A percentile compares a stretch with the other conserved stretches of the same genome.
phyloP scores from a whole-genome alignment of 805 yeast genomes.

The Sugiyamaella lignohabitans region DNA sequence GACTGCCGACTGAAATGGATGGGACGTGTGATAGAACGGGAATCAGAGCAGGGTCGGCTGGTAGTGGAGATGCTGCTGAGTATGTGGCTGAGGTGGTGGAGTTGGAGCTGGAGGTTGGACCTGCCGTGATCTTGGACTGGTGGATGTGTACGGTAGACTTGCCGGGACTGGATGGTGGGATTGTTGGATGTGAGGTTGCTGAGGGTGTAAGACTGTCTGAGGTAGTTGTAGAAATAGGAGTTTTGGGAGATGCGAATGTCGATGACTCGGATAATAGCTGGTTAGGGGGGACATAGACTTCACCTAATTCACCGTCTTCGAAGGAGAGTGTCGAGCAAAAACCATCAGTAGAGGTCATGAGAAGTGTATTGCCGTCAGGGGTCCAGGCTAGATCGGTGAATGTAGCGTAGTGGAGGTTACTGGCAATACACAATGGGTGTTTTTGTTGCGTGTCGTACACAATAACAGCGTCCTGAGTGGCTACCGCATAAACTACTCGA shows the following conservation, averaged over 20 bases:
- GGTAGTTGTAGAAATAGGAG: neutral
- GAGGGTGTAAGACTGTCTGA: neutral
- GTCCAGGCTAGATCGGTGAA: conserved; percentile 88
- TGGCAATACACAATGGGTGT: conserved; percentile 64
- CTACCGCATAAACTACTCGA: conserved; percentile 83
- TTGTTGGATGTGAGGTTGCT: neutral
- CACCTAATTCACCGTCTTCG: conserved; percentile 52
- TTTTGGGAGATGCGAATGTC: conserved; percentile 4
- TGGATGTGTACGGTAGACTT: conserved; percentile 2
- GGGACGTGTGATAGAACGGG: conserved; percentile 21
- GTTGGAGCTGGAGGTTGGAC: conserved; percentile 3
- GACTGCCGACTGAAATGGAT: conserved; percentile 13
- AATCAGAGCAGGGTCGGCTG: conserved; percentile 12
- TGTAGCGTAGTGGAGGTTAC: conserved; percentile 81
- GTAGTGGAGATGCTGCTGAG: conserved; percentile 18
- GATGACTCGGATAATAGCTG: neutral
- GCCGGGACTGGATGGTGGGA: too few species aligned
- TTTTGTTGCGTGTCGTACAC: conserved; percentile 72
- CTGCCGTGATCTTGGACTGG: conserved; percentile 1
- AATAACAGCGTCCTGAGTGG: conserved; percentile 78
- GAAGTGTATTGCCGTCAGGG: conserved; percentile 58
- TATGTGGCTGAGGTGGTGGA: conserved; percentile 10
- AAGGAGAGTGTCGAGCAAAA: conserved; percentile 69
- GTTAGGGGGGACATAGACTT: conserved; percentile 5
- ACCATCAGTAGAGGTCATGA: conserved; percentile 87